phyloP scores from a whole-genome alignment of 1,284 basidiomycete genomes.

The Ganoderma sinense region DNA sequence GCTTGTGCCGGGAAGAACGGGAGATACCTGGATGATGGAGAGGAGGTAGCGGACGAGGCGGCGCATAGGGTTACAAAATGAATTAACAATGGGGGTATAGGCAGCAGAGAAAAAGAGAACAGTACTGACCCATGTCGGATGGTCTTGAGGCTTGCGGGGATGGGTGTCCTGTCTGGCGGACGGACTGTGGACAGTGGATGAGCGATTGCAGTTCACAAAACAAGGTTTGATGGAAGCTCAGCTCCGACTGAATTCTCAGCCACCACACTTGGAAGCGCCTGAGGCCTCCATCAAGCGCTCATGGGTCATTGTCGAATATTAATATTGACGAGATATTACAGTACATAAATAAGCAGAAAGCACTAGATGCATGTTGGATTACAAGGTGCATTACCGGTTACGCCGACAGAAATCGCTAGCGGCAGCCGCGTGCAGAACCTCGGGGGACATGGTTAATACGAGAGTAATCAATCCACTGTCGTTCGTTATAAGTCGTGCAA shows the following conservation, averaged over 20 bases:
- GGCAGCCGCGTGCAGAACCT: too few species aligned
- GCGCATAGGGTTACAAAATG: conserved; percentile 5
- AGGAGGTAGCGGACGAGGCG: too few species aligned
- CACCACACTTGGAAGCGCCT: conserved; percentile 3
- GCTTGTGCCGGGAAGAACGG: conserved; percentile 94
- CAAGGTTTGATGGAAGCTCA: conserved; percentile 37
- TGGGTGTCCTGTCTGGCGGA: conserved; percentile 29
- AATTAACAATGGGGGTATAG: conserved; percentile 5
- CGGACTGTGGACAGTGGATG: conserved; percentile 39
- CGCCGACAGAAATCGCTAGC: too few species aligned
- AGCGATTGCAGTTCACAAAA: conserved; percentile 40
- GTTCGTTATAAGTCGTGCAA: conserved; percentile 45
- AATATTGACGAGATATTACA: too few species aligned
- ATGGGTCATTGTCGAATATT: too few species aligned
- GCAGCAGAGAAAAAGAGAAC: conserved; percentile 12
- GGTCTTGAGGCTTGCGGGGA: conserved; percentile 46
- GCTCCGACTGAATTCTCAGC: conserved; percentile 35
- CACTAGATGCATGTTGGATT: too few species aligned
- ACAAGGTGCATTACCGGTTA: too few species aligned
- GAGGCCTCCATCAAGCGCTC: neutral
- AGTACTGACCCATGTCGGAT: conserved; percentile 47
- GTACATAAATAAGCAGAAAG: too few species aligned
- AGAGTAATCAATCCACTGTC: too few species aligned
- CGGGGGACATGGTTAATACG: too few species aligned
- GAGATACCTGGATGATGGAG: conserved; percentile 78